A percentile compares a stretch with the other conserved stretches of the same genome.
Conservation (phyloP, 768 basidiomycete genomes). For the Mycena sanguinolenta region DNA sequence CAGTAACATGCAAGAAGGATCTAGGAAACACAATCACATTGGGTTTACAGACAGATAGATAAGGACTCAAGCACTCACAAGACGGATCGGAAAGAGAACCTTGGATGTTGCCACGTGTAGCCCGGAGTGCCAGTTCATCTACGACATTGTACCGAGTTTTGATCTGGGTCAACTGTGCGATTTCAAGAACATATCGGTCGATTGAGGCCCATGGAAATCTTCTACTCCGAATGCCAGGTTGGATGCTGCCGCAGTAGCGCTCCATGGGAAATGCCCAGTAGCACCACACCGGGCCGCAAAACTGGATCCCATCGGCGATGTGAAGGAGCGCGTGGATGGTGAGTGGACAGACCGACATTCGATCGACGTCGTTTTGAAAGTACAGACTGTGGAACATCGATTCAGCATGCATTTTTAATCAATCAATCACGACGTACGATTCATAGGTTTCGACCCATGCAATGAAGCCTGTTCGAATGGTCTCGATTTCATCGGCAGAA, state of each 20-base stretch:
- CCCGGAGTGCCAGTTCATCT: background rate
- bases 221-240: background rate
- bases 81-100: background rate
- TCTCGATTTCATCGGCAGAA: no score
- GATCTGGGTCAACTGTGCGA: background rate
- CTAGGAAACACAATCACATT: no score
- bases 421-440: constrained; percentile 37
- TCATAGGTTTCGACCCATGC: constrained; percentile 50
- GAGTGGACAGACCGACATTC: no score
- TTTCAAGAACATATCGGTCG: background rate
- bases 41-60: background rate
- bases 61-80: no score
- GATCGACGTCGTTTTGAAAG: background rate
- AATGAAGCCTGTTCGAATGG: no score
- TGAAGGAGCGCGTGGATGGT: no score
- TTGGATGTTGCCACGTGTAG: background rate
- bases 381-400: background rate
- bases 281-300: no score
- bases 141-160: background rate
- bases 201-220: background rate
- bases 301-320: no score
- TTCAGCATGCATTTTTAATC: background rate
- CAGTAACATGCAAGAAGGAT: background rate
- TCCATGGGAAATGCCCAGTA: no score
- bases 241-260: background rate